A percentile compares a stretch with the other conserved stretches of the same genome.
Conservation (phyloP, 805 yeast species). For the Myxozyma lipomycoides region DNA sequence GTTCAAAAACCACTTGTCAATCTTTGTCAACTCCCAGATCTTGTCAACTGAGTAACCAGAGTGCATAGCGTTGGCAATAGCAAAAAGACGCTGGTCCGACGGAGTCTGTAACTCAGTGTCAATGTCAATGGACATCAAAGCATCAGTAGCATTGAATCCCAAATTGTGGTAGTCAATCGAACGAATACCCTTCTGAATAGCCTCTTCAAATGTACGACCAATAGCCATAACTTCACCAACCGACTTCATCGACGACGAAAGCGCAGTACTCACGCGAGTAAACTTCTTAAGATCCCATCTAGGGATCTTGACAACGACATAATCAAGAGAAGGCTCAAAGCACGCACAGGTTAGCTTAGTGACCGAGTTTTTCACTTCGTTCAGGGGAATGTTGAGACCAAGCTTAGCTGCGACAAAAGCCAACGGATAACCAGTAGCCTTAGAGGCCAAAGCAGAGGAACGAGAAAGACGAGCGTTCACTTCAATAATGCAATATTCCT, state of each 20-base stretch:
- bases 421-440: slow-evolving; percentile 97
- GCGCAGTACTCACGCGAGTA: slow-evolving; percentile 80
- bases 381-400: slow-evolving; percentile 87
- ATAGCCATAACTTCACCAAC: slow-evolving; percentile 99
- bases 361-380: slow-evolving; percentile 87
- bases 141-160: slow-evolving; percentile 80
- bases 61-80: slow-evolving; percentile 89
- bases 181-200: slow-evolving; percentile 95
- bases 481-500: slow-evolving; percentile 95
- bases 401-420: slow-evolving; percentile 98
- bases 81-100: slow-evolving; percentile 94
- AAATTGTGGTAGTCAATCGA: slow-evolving; percentile 93
- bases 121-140: slow-evolving; percentile 85
- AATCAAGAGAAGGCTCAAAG: slow-evolving; percentile 96
- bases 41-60: slow-evolving; percentile 87
- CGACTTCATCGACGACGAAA: slow-evolving; percentile 94
- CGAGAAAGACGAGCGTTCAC: slow-evolving; percentile 97
- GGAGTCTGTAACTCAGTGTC: slow-evolving; percentile 94
- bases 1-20: slow-evolving; percentile 94
- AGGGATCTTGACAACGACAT: slow-evolving; percentile 95
- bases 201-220: slow-evolving; percentile 96
- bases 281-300: slow-evolving; percentile 98
- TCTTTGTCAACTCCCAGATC: slow-evolving; percentile 85
- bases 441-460: slow-evolving; percentile 98
- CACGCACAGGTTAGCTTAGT: slow-evolving; percentile 92